A percentile compares a stretch with the other conserved stretches of the same genome.
phyloP scores from a whole-genome alignment of 345 rosid genomes.

The Hibiscus trionum region DNA sequence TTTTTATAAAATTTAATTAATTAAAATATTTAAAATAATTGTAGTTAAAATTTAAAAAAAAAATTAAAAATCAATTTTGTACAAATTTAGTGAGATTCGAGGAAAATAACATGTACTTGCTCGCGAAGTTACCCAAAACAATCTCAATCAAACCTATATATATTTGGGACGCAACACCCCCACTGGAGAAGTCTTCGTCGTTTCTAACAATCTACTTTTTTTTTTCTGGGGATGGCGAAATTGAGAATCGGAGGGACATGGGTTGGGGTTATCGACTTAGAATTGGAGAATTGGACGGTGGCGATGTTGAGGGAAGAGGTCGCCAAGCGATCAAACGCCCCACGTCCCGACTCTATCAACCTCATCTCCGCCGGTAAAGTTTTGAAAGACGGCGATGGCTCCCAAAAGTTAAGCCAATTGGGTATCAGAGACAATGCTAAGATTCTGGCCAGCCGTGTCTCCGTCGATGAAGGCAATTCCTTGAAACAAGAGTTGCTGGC shows the following conservation, averaged over 20 bases:
- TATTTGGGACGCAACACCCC: too few relatives aligned
- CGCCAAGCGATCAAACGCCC: slow-evolving; percentile 50
- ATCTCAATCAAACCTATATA: too few relatives aligned
- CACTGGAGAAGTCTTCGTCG: too few relatives aligned
- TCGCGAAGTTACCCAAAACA: too few relatives aligned
- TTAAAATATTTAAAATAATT: too few relatives aligned
- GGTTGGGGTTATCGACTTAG: slow-evolving; percentile 72
- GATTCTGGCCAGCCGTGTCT: slow-evolving; percentile 57
- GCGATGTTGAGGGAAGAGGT: slow-evolving; percentile 69
- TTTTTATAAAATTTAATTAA: too few relatives aligned
- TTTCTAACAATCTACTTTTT: too few relatives aligned
- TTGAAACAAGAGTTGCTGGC: slow-evolving; percentile 45
- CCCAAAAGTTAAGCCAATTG: slow-evolving; percentile 41
- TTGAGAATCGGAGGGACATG: slow-evolving; percentile 85
- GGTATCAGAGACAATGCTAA: slow-evolving; percentile 69
- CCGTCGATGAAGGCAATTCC: slow-evolving; percentile 60
- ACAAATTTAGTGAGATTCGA: too few relatives aligned
- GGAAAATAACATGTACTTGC: too few relatives aligned
- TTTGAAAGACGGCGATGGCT: slow-evolving; percentile 52
- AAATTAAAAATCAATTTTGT: too few relatives aligned
- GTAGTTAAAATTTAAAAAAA: too few relatives aligned
- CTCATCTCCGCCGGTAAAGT: slow-evolving; percentile 75
- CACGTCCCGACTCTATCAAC: slow-evolving; percentile 44
- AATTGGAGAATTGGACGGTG: slow-evolving; percentile 73
- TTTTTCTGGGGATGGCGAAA: slow-evolving; percentile 36